Conservation (phyloP, 108 stramenopile species). For the Skeletonema tropicum region DNA sequence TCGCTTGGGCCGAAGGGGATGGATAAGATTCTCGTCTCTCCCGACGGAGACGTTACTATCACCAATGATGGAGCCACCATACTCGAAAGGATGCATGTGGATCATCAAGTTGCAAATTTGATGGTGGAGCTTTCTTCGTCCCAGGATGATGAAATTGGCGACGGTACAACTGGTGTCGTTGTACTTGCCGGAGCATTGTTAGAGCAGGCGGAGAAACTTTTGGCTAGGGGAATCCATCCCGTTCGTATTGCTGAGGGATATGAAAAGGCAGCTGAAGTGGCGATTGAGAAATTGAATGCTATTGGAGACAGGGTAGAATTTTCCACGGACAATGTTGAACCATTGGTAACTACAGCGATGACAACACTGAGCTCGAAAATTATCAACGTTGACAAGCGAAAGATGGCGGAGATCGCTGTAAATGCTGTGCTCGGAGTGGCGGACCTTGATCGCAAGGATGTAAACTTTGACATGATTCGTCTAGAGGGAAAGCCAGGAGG, state of each 20-base stretch:
- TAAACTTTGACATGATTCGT: conserved; percentile 99
- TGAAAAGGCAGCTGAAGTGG: conserved; percentile 93
- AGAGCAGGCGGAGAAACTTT: conserved; percentile 95
- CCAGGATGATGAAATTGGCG: conserved; percentile 99
- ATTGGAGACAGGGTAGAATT: conserved; percentile 93
- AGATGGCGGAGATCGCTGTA: conserved; percentile 97
- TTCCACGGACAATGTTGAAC: conserved; percentile 83
- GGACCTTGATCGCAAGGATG: conserved; percentile 95
- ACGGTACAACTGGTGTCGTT: conserved; percentile 99
- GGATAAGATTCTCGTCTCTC: conserved; percentile 99
- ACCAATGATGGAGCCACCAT: conserved; percentile 99
- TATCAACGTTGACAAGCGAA: conserved; percentile 92
- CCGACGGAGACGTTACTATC: conserved; percentile 99
- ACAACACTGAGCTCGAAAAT: conserved; percentile 97
- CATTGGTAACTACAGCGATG: conserved; percentile 93
- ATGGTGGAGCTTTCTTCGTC: conserved; percentile 96
- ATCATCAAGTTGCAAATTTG: conserved; percentile 95
- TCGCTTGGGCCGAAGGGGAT: conserved; percentile 98
- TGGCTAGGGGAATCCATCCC: conserved; percentile 95
- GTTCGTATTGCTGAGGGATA: conserved; percentile 98
- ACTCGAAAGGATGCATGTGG: conserved; percentile 93
- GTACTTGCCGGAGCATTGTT: conserved; percentile 97
- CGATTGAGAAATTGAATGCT: conserved; percentile 81
- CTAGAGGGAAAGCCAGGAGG: conserved; percentile 99
- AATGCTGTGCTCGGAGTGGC: conserved; percentile 96